These are phyloP conservation scores for Lenzites betulinus DNA, from an alignment of 768 basidiomycete species.

Conservation along the genomic window DNA sequence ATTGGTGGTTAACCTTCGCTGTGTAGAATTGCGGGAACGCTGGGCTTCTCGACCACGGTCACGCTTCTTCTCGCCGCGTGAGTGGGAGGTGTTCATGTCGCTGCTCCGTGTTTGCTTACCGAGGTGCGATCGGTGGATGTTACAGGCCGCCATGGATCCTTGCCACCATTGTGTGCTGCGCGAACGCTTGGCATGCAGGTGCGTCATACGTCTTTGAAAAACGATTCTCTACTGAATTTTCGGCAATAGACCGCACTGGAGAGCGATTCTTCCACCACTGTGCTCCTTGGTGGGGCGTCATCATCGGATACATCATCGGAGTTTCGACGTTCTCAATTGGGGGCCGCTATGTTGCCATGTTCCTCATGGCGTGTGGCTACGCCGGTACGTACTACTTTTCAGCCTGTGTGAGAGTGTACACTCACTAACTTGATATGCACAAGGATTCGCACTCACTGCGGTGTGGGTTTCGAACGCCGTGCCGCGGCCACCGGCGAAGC, in stretches of 20 bases:
- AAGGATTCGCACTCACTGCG: slow-evolving; percentile 46
- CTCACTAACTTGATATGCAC: neutral
- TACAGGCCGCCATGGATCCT: slow-evolving; percentile 66
- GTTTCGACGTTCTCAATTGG: slow-evolving; percentile 52
- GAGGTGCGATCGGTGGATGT: neutral
- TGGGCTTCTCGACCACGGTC: slow-evolving; percentile 60
- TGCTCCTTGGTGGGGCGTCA: slow-evolving; percentile 60
- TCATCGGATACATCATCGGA: slow-evolving; percentile 62
- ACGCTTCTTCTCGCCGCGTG: slow-evolving; percentile 64
- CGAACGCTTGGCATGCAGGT: slow-evolving; percentile 61
- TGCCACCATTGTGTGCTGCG: slow-evolving; percentile 47
- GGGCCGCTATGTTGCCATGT: slow-evolving; percentile 61
- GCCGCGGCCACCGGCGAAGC: slow-evolving; percentile 60
- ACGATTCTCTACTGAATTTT: neutral
- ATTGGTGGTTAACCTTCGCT: neutral
- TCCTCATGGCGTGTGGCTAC: slow-evolving; percentile 63
- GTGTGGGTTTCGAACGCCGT: slow-evolving; percentile 67
- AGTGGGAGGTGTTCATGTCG: slow-evolving; percentile 25
- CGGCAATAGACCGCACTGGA: slow-evolving; percentile 50
- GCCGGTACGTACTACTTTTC: slow-evolving; percentile 32
- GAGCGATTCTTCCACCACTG: slow-evolving; percentile 66
- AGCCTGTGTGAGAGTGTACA: neutral
- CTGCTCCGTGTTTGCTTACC: neutral
- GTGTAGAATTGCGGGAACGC: slow-evolving; percentile 44
- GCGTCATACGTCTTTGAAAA: slow-evolving; percentile 6